These are phyloP conservation scores for Solanum pennellii DNA, from an alignment of 257 asterid genomes.

Conservation along the genomic window DNA sequence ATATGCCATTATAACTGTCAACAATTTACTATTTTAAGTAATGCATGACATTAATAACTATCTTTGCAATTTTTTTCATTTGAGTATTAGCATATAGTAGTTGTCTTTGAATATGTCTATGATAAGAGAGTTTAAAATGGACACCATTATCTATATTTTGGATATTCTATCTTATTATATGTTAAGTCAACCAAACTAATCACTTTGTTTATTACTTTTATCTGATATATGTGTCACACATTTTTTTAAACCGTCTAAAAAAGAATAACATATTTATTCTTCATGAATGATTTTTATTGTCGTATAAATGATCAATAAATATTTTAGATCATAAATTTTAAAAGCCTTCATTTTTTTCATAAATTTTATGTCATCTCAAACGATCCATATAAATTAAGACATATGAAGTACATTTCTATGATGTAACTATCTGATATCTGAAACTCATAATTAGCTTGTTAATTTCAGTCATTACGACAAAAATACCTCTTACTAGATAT, in stretches of 20 bases:
- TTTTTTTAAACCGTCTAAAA: fast-evolving
- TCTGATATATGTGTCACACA: not conserved
- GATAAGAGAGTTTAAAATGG: not conserved
- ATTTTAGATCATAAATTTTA: too few relatives aligned
- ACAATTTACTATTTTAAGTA: not conserved
- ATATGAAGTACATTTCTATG: fast-evolving
- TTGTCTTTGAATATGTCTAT: not conserved
- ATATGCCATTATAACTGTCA: not conserved
- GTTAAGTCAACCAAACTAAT: not conserved
- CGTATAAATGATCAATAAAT: too few relatives aligned
- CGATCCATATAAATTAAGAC: fast-evolving
- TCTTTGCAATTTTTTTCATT: not conserved
- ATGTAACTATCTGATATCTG: not conserved
- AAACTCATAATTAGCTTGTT: not conserved
- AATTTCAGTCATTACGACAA: not conserved
- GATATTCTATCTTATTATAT: not conserved
- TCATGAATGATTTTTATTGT: too few relatives aligned
- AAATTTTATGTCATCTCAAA: not conserved
- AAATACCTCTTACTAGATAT: not conserved
- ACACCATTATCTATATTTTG: not conserved
- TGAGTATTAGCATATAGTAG: not conserved
- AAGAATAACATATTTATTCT: too few relatives aligned
- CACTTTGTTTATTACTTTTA: not conserved
- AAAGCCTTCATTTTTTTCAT: fast-evolving
- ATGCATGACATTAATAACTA: not conserved